A percentile compares a stretch with the other conserved stretches of the same genome.
Evolutionary conservation across 768 basidiomycete genomes (phyloP).

Genomic region (Ramaria rubella): DNA sequence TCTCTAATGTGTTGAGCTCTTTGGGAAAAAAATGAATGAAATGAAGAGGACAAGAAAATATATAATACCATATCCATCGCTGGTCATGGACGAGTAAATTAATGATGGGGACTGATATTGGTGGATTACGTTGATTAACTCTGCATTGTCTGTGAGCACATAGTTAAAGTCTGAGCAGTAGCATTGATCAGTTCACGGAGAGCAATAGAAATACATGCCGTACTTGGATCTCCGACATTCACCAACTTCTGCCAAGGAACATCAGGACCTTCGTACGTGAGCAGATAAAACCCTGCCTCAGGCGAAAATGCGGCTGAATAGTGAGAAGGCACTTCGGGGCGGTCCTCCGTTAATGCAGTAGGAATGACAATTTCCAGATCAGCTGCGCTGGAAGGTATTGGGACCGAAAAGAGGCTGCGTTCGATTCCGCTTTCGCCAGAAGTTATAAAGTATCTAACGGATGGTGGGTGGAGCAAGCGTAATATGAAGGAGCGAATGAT

Average conservation of each 20-base stretch:
- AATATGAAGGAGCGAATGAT: not conserved
- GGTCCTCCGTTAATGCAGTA: slow-evolving; percentile 23
- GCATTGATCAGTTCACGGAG: not conserved
- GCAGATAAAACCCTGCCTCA: slow-evolving; percentile 73
- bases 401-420: slow-evolving; percentile 4
- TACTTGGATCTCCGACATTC: slow-evolving; percentile 42
- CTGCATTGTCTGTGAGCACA: slow-evolving; percentile 64
- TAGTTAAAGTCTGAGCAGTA: slow-evolving; percentile 41
- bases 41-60: not conserved
- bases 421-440: slow-evolving; percentile 17
- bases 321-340: slow-evolving; percentile 36
- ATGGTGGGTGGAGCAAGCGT: not conserved
- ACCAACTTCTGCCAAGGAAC: slow-evolving; percentile 85
- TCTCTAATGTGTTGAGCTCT: slow-evolving; percentile 89
- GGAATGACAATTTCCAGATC: slow-evolving; percentile 15
- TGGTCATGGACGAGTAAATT: slow-evolving; percentile 62
- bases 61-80: slow-evolving; percentile 71
- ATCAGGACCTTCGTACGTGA: slow-evolving; percentile 73
- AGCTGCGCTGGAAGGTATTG: slow-evolving; percentile 2
- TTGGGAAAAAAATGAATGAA: slow-evolving; percentile 7
- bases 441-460: slow-evolving; percentile 19
- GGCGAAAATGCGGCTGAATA: slow-evolving; percentile 78
- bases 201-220: slow-evolving; percentile 21
- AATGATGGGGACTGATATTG: slow-evolving; percentile 70
- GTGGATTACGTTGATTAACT: slow-evolving; percentile 53